These are phyloP conservation scores for Termitomyces sp. DNA, from an alignment of 768 basidiomycete species.

Conservation along the genomic window DNA sequence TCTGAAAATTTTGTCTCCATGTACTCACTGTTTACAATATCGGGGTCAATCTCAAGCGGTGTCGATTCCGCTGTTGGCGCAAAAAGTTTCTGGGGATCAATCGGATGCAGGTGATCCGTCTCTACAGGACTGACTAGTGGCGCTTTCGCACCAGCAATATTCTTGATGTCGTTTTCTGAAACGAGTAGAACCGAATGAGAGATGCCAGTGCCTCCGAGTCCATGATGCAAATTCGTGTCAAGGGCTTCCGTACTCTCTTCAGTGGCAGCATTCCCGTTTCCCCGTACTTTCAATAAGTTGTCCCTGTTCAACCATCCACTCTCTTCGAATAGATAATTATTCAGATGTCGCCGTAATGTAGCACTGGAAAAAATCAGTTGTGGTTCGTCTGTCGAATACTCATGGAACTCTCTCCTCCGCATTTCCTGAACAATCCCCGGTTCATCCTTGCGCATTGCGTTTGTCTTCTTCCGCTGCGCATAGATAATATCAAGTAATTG, in stretches of 20 bases:
- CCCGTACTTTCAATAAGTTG: conserved; percentile 35
- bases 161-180: conserved; percentile 47
- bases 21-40: conserved; percentile 20
- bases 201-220: conserved; percentile 18
- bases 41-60: conserved; percentile 12
- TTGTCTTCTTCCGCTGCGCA: conserved; percentile 25
- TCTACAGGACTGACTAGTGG: not conserved
- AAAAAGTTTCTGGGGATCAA: conserved; percentile 17
- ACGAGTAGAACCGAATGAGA: conserved; percentile 61
- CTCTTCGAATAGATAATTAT: conserved; percentile 46
- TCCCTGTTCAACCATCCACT: conserved; percentile 54
- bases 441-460: conserved; percentile 21
- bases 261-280: conserved; percentile 9
- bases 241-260: not conserved
- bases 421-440: conserved; percentile 14
- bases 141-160: conserved; percentile 44
- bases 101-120: conserved; percentile 6
- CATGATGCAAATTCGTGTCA: conserved; percentile 9
- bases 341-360: conserved; percentile 54
- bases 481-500: conserved; percentile 58
- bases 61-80: conserved; percentile 9
- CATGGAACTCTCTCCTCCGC: conserved; percentile 12
- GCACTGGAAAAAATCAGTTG: conserved; percentile 71
- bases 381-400: conserved; percentile 25
- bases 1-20: not conserved